A percentile compares a stretch with the other conserved stretches of the same genome.
Evolutionary conservation across 2,329 filamentous ascomycete genomes (phyloP).

Genomic region (Trichophyton rubrum): DNA sequence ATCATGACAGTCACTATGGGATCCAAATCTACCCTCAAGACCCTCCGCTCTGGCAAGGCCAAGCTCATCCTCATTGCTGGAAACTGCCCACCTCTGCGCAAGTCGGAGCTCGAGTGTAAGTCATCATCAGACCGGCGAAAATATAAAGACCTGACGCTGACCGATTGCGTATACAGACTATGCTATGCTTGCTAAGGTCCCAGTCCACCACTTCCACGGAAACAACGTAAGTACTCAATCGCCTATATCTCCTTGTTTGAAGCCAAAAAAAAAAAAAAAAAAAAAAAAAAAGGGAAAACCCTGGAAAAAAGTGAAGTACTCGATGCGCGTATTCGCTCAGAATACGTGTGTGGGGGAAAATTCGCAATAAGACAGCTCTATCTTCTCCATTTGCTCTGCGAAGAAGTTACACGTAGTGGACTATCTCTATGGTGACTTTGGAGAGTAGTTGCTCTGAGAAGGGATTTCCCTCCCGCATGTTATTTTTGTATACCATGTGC

Average conservation of each 20-base stretch:
- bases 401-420: slow-evolving; percentile 10
- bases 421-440: slow-evolving; percentile 16
- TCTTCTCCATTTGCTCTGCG: slow-evolving; percentile 10
- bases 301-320: not conserved
- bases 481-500: not conserved
- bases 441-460: slow-evolving; percentile 14
- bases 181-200: slow-evolving; percentile 83
- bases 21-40: slow-evolving; percentile 84
- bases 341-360: not conserved
- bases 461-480: slow-evolving; percentile 8
- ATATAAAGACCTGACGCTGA: not conserved
- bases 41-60: slow-evolving; percentile 87
- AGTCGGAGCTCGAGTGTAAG: slow-evolving; percentile 83
- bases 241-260: not conserved
- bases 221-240: slow-evolving; percentile 75
- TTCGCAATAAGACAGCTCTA: slow-evolving; percentile 13
- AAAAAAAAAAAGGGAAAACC: not conserved
- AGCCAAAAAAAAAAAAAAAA: not conserved
- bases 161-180: slow-evolving; percentile 41
- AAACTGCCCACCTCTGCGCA: slow-evolving; percentile 95
- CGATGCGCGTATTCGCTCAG: not conserved
- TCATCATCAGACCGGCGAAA: not conserved
- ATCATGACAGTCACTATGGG: slow-evolving; percentile 60
- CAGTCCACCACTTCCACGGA: slow-evolving; percentile 93
- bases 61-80: slow-evolving; percentile 94